A percentile compares a stretch with the other conserved stretches of the same genome.
These are phyloP conservation scores for Trichoderma reesei DNA, from an alignment of 495 filamentous ascomycete species.

Conservation along the genomic window DNA sequence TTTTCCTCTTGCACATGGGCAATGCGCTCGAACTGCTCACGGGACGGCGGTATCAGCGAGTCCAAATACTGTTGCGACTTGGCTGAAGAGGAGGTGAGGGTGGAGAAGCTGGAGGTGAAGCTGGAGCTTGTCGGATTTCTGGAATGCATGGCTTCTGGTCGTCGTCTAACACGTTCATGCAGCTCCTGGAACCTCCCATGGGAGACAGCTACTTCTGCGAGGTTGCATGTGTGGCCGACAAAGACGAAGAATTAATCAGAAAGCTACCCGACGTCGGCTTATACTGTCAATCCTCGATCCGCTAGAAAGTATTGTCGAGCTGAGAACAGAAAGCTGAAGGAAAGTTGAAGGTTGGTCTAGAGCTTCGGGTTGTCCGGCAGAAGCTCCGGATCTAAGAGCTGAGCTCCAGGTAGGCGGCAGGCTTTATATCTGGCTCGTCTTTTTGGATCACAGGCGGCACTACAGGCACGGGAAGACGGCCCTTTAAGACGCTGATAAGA, in stretches of 20 bases:
- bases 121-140: neutral
- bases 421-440: neutral
- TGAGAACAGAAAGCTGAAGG: neutral
- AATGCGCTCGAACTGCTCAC: constrained; percentile 34
- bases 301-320: neutral
- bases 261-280: neutral
- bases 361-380: neutral
- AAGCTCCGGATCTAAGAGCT: neutral
- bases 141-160: neutral
- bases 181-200: neutral
- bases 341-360: neutral
- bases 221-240: neutral
- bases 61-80: constrained; percentile 37
- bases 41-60: constrained; percentile 35
- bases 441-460: neutral
- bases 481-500: neutral
- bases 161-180: no score
- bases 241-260: neutral
- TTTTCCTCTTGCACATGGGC: constrained; percentile 33
- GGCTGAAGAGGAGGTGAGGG: neutral
- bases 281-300: neutral
- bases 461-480: neutral
- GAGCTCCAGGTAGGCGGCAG: neutral
- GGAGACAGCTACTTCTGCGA: neutral
- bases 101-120: neutral